Evolutionary conservation across 164 flowering plant genomes (phyloP).

Genomic region (Umbellularia californica): DNA sequence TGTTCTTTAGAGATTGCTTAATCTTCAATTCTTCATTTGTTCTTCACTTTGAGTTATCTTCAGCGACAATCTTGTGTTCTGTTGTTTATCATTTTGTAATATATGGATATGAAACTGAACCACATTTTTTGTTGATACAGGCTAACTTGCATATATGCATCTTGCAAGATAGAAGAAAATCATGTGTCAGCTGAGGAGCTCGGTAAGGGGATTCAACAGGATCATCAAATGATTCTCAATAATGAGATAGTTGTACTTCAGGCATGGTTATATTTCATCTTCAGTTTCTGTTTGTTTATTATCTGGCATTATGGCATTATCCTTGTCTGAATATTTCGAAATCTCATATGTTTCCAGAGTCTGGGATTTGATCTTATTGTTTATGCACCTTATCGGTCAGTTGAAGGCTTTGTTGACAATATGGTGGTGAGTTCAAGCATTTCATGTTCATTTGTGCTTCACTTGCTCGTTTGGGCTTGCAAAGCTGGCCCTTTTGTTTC

Average conservation of each 20-base stretch:
- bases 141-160: conserved; percentile 93
- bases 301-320: not conserved
- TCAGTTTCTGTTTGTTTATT: not conserved
- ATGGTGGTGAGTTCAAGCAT: conserved; percentile 56
- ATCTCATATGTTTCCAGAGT: conserved; percentile 48
- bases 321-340: not conserved
- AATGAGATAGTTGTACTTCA: conserved; percentile 96
- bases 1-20: not conserved
- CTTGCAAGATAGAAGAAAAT: conserved; percentile 97
- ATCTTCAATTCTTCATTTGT: not conserved
- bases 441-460: not conserved
- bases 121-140: conserved; percentile 31
- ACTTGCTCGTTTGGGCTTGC: not conserved
- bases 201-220: conserved; percentile 95
- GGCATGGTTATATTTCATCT: conserved; percentile 48
- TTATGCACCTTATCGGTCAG: conserved; percentile 92
- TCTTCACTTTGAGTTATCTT: not conserved
- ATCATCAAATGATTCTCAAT: conserved; percentile 94
- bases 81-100: not conserved
- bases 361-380: conserved; percentile 96
- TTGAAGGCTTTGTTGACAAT: conserved; percentile 79
- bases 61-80: not conserved
- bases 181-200: conserved; percentile 99
- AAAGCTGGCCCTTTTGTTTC: not conserved
- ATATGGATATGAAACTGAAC: not conserved